Percentiles rank a stretch among this genome's conserved stretches.
Evolutionary conservation across 306 rosid species (phyloP).

Genomic region (Cicer chorassanicum): DNA sequence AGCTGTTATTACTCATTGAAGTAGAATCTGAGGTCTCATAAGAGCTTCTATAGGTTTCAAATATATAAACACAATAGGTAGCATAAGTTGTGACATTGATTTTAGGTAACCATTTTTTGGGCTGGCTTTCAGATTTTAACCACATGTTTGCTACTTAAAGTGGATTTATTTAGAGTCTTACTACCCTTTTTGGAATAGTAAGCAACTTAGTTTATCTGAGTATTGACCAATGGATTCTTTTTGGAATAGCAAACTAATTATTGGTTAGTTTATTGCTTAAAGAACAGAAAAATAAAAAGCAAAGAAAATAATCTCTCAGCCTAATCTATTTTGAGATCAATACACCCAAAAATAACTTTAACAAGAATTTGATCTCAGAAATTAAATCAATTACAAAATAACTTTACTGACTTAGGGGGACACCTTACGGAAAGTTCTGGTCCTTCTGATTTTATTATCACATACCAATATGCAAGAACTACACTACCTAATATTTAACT

Average conservation of each 20-base stretch:
- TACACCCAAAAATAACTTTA: too few species aligned
- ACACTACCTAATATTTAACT: too few species aligned
- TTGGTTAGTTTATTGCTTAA: too few species aligned
- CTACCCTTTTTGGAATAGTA: constrained; percentile 59
- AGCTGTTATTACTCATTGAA: constrained; percentile 39
- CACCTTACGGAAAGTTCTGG: not conserved
- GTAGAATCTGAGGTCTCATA: constrained; percentile 28
- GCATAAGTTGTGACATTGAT: constrained; percentile 48
- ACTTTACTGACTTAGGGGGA: not conserved
- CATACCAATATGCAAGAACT: not conserved
- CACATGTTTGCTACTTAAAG: constrained; percentile 50
- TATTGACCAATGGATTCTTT: too few species aligned
- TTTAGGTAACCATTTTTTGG: constrained; percentile 60
- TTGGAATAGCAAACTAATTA: too few species aligned
- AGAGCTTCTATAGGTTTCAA: constrained; percentile 58
- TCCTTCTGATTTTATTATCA: not conserved
- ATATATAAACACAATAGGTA: constrained; percentile 43
- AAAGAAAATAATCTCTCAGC: too few species aligned
- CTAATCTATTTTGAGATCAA: too few species aligned
- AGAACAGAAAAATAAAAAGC: too few species aligned
- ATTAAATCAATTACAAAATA: too few species aligned
- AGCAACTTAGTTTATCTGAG: too few species aligned
- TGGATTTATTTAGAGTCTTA: constrained; percentile 40
- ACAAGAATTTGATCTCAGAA: too few species aligned
- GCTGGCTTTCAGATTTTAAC: constrained; percentile 37